phyloP scores from a whole-genome alignment of 2,329 filamentous ascomycete species.

The Exophiala alcalophila region DNA sequence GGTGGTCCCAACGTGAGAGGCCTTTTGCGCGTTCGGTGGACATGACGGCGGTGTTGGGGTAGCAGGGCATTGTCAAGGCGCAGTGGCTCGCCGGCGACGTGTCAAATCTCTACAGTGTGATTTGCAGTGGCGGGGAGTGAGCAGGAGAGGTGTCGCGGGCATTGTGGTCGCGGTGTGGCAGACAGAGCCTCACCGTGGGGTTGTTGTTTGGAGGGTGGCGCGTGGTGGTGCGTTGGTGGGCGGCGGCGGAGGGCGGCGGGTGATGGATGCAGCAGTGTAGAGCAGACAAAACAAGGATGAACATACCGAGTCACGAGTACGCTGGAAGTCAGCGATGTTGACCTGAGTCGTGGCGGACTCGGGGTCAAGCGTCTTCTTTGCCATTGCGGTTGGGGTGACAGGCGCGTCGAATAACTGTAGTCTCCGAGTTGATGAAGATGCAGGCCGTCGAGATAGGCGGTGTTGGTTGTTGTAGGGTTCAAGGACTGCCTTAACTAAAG shows the following conservation, averaged over 20 bases:
- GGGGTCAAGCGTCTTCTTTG: slow-evolving; percentile 33
- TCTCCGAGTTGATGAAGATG: too few species aligned
- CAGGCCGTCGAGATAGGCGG: neutral
- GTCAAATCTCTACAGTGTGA: too few species aligned
- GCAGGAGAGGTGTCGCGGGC: too few species aligned
- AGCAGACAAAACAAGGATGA: slow-evolving; percentile 17
- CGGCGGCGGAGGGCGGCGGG: too few species aligned
- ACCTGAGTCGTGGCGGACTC: slow-evolving; percentile 33
- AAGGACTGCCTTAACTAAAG: slow-evolving; percentile 22
- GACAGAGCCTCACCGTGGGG: slow-evolving; percentile 20
- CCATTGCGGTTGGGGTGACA: slow-evolving; percentile 25
- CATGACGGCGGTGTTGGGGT: neutral
- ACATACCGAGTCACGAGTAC: slow-evolving; percentile 79
- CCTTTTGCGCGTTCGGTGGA: slow-evolving; percentile 1
- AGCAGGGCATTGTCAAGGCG: slow-evolving; percentile 9
- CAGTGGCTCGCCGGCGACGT: too few species aligned
- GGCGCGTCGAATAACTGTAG: too few species aligned
- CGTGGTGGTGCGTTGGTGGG: slow-evolving; percentile 20
- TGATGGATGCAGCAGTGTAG: too few species aligned
- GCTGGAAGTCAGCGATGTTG: slow-evolving; percentile 71
- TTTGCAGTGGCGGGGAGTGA: too few species aligned
- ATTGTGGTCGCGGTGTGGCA: slow-evolving; percentile 1
- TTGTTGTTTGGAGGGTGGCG: slow-evolving; percentile 13
- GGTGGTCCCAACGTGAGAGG: slow-evolving; percentile 3
- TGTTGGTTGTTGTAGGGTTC: slow-evolving; percentile 3